These are phyloP conservation scores for Colletotrichum filicis DNA, from an alignment of 2,329 filamentous ascomycete species.

Conservation along the genomic window DNA sequence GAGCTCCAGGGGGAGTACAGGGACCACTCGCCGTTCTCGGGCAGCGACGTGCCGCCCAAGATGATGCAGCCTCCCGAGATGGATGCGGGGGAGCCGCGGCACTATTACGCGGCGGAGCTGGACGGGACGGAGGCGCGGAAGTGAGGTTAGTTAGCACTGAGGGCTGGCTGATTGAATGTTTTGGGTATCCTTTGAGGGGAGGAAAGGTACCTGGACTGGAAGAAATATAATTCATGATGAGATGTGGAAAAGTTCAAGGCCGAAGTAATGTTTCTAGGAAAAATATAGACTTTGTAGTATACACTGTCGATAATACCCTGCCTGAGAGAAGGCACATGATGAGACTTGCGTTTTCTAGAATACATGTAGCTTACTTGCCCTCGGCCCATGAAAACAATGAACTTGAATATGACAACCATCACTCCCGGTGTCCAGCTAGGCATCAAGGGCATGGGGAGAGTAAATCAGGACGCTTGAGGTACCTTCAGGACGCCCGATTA, in stretches of 20 bases:
- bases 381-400: too few species aligned
- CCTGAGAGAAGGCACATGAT: too few species aligned
- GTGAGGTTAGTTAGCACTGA: neutral
- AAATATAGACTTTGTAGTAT: neutral
- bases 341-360: too few species aligned
- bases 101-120: constrained; percentile 25
- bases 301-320: neutral
- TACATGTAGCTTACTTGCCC: too few species aligned
- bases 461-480: too few species aligned
- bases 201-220: neutral
- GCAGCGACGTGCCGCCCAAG: constrained; percentile 9
- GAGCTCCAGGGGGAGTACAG: constrained; percentile 12
- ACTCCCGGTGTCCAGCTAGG: too few species aligned
- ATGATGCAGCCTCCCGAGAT: constrained; percentile 25
- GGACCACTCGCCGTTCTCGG: constrained; percentile 1
- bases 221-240: neutral
- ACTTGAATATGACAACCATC: too few species aligned
- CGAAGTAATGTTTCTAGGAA: neutral
- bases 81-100: constrained; percentile 4
- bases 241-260: neutral
- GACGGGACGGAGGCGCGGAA: constrained; percentile 24
- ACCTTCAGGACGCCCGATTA: too few species aligned
- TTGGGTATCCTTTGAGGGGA: too few species aligned
- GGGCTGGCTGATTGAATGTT: too few species aligned
- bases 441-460: too few species aligned